These are phyloP conservation scores for Neodidymelliopsis sp. DNA, from an alignment of 2,329 filamentous ascomycete species.

Conservation along the genomic window DNA sequence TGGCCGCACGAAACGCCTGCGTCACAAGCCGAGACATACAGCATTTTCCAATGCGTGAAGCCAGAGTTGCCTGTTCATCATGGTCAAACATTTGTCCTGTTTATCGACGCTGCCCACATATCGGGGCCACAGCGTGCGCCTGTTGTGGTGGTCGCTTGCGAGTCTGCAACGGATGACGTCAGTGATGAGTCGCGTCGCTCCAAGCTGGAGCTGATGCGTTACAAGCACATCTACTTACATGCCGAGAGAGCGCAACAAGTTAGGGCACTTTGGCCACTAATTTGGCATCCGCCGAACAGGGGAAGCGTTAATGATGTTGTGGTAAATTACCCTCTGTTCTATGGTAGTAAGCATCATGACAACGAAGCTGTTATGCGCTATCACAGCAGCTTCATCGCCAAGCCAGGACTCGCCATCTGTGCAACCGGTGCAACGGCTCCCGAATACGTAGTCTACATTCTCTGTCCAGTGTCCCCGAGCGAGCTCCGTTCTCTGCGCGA, in stretches of 20 bases:
- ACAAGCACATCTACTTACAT: conserved; percentile 1
- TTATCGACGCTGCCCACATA: conserved; percentile 2
- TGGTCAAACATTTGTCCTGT: conserved; percentile 4
- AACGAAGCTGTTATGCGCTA: no score
- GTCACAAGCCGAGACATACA: conserved; percentile 11
- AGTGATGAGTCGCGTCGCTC: not conserved
- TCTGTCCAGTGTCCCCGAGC: no score
- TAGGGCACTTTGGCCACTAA: not conserved
- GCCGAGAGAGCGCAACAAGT: not conserved
- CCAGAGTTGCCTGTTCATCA: not conserved
- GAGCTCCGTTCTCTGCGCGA: no score
- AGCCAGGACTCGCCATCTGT: no score
- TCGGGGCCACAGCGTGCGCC: conserved; percentile 2
- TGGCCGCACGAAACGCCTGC: conserved; percentile 14
- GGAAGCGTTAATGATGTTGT: not conserved
- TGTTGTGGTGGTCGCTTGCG: conserved; percentile 3
- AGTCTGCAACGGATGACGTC: not conserved
- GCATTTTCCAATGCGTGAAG: conserved; percentile 6
- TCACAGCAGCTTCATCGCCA: no score
- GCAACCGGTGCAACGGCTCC: no score
- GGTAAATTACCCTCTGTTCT: conserved; percentile 3
- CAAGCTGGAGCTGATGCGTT: not conserved
- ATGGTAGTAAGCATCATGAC: not conserved
- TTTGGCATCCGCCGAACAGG: conserved; percentile 1
- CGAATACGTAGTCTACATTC: no score